Percentiles rank a stretch among this genome's conserved stretches.
Conservation (phyloP, 2,329 filamentous ascomycete genomes). For the Clarireedia sp. region DNA sequence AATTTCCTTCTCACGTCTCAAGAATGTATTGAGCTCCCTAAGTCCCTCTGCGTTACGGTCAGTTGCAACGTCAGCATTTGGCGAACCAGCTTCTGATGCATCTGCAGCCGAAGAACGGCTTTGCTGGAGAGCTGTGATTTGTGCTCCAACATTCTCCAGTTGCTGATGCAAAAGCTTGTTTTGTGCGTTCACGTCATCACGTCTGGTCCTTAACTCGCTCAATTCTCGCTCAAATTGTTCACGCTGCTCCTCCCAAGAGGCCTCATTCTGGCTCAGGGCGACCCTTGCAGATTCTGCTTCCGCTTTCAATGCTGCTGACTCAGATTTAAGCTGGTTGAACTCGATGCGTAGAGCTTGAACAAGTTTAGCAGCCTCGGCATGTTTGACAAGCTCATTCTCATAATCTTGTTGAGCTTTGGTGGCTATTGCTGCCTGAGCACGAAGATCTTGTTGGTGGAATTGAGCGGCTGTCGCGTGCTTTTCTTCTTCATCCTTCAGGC, state of each 20-base stretch:
- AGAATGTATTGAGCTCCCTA: slow-evolving; percentile 82
- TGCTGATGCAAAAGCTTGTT: slow-evolving; percentile 88
- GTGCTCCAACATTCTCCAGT: slow-evolving; percentile 71
- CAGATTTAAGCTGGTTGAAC: slow-evolving; percentile 72
- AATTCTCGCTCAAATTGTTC: slow-evolving; percentile 80
- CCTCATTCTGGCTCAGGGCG: slow-evolving; percentile 69
- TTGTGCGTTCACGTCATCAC: slow-evolving; percentile 79
- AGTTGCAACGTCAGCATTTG: slow-evolving; percentile 35
- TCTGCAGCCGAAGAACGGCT: slow-evolving; percentile 55
- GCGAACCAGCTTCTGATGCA: slow-evolving; percentile 36
- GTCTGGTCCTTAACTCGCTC: slow-evolving; percentile 64
- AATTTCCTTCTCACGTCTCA: slow-evolving; percentile 95
- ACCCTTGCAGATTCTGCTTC: slow-evolving; percentile 82
- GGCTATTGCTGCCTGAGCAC: slow-evolving; percentile 88
- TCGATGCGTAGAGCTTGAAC: slow-evolving; percentile 73
- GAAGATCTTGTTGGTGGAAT: slow-evolving; percentile 84
- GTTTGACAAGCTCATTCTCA: slow-evolving; percentile 87
- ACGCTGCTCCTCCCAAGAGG: slow-evolving; percentile 79
- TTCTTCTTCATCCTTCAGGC: slow-evolving; percentile 77
- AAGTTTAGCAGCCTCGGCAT: slow-evolving; percentile 86
- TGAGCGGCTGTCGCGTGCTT: slow-evolving; percentile 71
- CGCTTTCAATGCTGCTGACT: slow-evolving; percentile 64
- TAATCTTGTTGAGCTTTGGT: slow-evolving; percentile 91
- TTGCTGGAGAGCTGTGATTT: slow-evolving; percentile 74
- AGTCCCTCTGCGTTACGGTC: slow-evolving; percentile 64